These are phyloP conservation scores for Echinosophora koreensis DNA, from an alignment of 306 rosid species.

Conservation along the genomic window DNA sequence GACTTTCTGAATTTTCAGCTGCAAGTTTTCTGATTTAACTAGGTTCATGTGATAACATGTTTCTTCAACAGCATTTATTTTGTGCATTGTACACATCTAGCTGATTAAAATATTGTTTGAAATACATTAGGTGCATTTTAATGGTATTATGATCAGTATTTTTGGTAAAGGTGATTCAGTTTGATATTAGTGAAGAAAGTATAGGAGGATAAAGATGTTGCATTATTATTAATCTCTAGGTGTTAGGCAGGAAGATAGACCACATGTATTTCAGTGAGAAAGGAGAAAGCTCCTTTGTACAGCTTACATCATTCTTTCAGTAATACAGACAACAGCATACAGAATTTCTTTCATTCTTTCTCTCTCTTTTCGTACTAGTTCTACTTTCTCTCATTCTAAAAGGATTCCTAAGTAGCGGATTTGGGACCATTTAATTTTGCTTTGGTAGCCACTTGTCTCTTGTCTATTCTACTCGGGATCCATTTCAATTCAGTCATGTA, in stretches of 20 bases:
- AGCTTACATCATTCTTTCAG: too few relatives aligned
- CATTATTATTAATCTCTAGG: not conserved
- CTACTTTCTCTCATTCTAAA: too few relatives aligned
- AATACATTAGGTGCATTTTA: not conserved
- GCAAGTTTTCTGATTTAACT: not conserved
- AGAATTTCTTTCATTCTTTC: too few relatives aligned
- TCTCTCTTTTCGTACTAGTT: too few relatives aligned
- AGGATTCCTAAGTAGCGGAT: too few relatives aligned
- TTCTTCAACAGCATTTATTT: not conserved
- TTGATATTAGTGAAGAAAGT: not conserved
- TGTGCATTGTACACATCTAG: conserved; percentile 11
- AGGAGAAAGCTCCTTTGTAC: too few relatives aligned
- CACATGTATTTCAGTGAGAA: too few relatives aligned
- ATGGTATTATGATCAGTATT: not conserved
- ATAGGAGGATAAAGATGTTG: not conserved
- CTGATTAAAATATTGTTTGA: not conserved
- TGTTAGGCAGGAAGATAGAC: too few relatives aligned
- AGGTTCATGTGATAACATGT: not conserved
- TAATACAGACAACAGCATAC: too few relatives aligned
- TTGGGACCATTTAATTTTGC: not conserved
- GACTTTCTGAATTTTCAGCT: conserved; percentile 20
- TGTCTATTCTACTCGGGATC: conserved; percentile 3
- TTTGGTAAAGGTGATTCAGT: not conserved
- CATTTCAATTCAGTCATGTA: not conserved
- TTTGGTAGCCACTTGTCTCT: conserved; percentile 7